Conservation (phyloP, 257 asterid genomes). For the Solanum rostratum region DNA sequence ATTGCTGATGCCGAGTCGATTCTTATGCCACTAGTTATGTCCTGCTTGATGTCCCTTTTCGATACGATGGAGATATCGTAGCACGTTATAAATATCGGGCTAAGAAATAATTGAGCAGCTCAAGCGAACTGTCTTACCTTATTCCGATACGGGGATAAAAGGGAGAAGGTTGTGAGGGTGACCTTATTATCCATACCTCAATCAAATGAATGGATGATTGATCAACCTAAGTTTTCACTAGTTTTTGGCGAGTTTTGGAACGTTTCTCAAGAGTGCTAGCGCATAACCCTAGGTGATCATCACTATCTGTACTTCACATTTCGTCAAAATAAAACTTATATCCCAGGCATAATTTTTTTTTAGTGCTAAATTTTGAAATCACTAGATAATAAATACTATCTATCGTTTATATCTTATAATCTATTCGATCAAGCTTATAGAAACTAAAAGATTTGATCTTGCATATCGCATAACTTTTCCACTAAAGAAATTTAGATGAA, state of each 20-base stretch:
- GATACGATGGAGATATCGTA: neutral
- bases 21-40: neutral
- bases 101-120: neutral
- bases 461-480: no score
- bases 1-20: neutral
- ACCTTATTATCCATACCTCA: neutral
- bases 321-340: no score
- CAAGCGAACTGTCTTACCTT: neutral
- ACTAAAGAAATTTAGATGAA: neutral
- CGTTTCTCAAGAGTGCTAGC: neutral
- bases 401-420: no score
- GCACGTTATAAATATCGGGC: neutral
- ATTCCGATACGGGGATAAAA: neutral
- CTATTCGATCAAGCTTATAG: no score
- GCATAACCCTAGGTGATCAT: neutral
- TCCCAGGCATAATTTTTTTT: no score
- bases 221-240: no score
- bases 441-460: no score
- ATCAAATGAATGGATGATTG: no score
- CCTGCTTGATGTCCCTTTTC: neutral
- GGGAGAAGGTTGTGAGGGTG: neutral
- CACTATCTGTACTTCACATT: no score
- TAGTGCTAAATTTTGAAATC: no score
- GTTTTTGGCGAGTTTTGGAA: no score
- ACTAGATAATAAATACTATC: no score